Evolutionary conservation across 768 basidiomycete genomes (phyloP), one percentile per base, ranked within the genome.

Genomic region (Neoboletus subvelutipes): DNA sequence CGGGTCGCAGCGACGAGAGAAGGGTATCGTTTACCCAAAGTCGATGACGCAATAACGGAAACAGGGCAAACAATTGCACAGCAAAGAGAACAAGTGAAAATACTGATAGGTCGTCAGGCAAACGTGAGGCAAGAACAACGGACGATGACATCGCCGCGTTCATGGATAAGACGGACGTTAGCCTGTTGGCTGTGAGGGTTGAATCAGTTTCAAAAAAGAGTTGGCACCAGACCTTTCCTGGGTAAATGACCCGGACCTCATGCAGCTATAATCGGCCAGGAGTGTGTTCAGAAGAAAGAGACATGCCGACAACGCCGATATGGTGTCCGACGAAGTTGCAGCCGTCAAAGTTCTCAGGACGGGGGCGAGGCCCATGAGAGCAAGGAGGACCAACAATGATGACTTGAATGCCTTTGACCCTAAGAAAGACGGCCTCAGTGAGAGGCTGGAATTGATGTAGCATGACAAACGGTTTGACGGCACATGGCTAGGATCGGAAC

Each of bases 271-370:
- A 73, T 97, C 93, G 15, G 90, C 90, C 47, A 98, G 76, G 56
- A 95, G 75, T 20, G 86, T 79, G 69, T 95, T 93, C 39, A 97
- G 76, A 51, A 84, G 76, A 71, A 98, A 92, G 43, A 98, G 82
- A 50, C 80, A 78, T 4, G 91, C 90, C n/a, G 93, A 84, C 50
- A 98, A 75, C 7, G 96, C 94, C 94, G 94, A 98, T 61, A 98
- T 95, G 29, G 94, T 94, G 71, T 99, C 97, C 13, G 91, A 91
- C 39, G 96, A 97, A 5, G 95, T 98, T 26, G 95, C 92, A 39
- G 92, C 90, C 29, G 94, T 96, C 67, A 99, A 76, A 6, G 96
- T 98, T 66, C 88, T 84, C 54, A 98, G 77, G 11, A 98, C 90
- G 15, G 97, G 97, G 4, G 94, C 88, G 53, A 98, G 78, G 17